phyloP scores from a whole-genome alignment of 805 yeast species.

The Pichia manshurica region DNA sequence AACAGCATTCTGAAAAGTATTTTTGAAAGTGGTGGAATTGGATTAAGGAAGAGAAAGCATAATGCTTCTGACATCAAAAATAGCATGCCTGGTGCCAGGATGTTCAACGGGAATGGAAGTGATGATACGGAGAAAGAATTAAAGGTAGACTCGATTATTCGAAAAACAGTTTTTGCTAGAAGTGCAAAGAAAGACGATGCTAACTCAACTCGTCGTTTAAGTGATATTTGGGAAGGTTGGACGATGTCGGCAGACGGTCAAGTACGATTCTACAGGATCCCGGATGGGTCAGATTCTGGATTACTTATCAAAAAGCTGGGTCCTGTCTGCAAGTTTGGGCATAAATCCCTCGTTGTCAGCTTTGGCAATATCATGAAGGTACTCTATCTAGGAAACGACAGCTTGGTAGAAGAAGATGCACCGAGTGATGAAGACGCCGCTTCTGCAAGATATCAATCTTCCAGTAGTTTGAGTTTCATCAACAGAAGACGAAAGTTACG shows the following conservation, averaged over 20 bases:
- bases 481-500: conserved; percentile 33
- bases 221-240: conserved; percentile 74
- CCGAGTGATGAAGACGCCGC: conserved; percentile 33
- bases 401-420: conserved; percentile 49
- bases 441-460: conserved; percentile 18
- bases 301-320: conserved; percentile 52
- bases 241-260: conserved; percentile 66
- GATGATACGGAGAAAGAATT: background rate
- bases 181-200: background rate
- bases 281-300: conserved; percentile 39
- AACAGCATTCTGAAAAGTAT: background rate
- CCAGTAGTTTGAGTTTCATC: conserved; percentile 30
- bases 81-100: too few species aligned
- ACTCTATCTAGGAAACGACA: conserved; percentile 70
- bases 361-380: conserved; percentile 72
- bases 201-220: conserved; percentile 14
- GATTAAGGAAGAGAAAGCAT: background rate
- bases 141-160: background rate
- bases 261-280: conserved; percentile 53
- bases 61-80: too few species aligned
- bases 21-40: background rate
- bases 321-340: conserved; percentile 66
- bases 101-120: background rate
- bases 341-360: conserved; percentile 66
- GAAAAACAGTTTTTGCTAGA: too few species aligned